phyloP scores from a whole-genome alignment of 768 basidiomycete genomes.

The Pluteus cervinus region DNA sequence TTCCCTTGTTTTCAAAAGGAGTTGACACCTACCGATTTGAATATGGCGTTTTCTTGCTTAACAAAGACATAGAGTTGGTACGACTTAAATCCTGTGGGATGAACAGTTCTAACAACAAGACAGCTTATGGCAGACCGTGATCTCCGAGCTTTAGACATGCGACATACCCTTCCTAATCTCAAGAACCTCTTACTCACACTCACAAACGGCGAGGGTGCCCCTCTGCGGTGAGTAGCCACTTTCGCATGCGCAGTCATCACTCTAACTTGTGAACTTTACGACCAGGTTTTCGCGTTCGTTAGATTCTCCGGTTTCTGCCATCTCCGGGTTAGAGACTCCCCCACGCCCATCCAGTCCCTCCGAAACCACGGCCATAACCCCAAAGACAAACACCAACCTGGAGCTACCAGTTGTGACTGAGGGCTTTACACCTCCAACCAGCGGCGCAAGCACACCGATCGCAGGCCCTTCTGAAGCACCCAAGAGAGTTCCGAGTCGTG shows the following conservation, averaged over 20 bases:
- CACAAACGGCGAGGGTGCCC: constrained; percentile 58
- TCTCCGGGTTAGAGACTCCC: constrained; percentile 17
- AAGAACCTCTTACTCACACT: constrained; percentile 89
- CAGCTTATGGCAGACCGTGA: constrained; percentile 92
- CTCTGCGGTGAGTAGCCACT: constrained; percentile 35
- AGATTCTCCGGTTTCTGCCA: constrained; percentile 21
- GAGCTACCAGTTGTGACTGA: constrained; percentile 25
- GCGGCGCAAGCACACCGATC: constrained; percentile 57
- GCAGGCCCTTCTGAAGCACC: constrained; percentile 28
- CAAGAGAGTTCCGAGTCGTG: constrained; percentile 33
- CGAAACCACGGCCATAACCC: constrained; percentile 5
- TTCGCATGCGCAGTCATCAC: constrained; percentile 9
- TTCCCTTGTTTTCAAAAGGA: constrained; percentile 90
- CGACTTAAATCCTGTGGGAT: constrained; percentile 12
- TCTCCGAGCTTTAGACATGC: constrained; percentile 84
- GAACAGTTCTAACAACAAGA: constrained; percentile 7
- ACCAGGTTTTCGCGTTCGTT: constrained; percentile 13
- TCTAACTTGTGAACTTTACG: constrained; percentile 14
- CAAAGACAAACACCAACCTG: constrained; percentile 16
- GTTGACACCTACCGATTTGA: constrained; percentile 97
- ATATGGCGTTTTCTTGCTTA: constrained; percentile 93
- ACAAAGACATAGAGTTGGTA: constrained; percentile 97
- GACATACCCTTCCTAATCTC: constrained; percentile 94
- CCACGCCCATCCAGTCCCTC: constrained; percentile 8
- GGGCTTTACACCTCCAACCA: constrained; percentile 36